These are phyloP conservation scores for Rutidosis leptorrhynchoides DNA, from an alignment of 129 eudicot species.

Conservation along the genomic window DNA sequence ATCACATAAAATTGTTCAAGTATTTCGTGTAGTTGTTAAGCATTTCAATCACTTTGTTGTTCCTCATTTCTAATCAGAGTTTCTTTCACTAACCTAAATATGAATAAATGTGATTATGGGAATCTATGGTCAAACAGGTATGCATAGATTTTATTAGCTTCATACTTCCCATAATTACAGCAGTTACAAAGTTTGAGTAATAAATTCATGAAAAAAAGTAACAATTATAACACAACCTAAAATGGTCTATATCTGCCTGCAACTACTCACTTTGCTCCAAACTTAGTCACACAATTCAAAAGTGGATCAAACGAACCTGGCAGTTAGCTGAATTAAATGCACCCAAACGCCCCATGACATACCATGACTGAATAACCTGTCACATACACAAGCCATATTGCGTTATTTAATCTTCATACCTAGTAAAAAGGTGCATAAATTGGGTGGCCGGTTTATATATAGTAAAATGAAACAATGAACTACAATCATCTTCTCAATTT, in stretches of 20 bases:
- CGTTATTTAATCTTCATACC: conserved; percentile 5
- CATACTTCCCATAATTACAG: neutral
- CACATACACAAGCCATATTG: conserved; percentile 18
- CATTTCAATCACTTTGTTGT: neutral
- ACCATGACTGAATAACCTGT: conserved; percentile 98
- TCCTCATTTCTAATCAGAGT: neutral
- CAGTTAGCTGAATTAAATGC: conserved; percentile 79
- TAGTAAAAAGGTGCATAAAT: neutral
- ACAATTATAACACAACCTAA: conserved; percentile 5
- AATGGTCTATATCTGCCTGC: conserved; percentile 11
- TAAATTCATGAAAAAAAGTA: no score
- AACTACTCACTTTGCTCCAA: neutral
- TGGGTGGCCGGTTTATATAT: neutral
- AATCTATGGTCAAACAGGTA: neutral
- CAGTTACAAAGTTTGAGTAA: neutral
- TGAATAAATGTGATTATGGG: neutral
- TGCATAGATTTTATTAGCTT: neutral
- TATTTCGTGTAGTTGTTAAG: neutral
- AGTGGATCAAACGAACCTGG: conserved; percentile 45
- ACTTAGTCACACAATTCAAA: neutral
- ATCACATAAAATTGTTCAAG: neutral
- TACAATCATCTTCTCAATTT: conserved; percentile 1
- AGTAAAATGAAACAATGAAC: neutral
- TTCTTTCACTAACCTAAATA: neutral
- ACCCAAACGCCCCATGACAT: conserved; percentile 94